Base-by-base conservation (phyloP, 352 stramenopile genomes). In the Phytophthora chlamydospora region DNA sequence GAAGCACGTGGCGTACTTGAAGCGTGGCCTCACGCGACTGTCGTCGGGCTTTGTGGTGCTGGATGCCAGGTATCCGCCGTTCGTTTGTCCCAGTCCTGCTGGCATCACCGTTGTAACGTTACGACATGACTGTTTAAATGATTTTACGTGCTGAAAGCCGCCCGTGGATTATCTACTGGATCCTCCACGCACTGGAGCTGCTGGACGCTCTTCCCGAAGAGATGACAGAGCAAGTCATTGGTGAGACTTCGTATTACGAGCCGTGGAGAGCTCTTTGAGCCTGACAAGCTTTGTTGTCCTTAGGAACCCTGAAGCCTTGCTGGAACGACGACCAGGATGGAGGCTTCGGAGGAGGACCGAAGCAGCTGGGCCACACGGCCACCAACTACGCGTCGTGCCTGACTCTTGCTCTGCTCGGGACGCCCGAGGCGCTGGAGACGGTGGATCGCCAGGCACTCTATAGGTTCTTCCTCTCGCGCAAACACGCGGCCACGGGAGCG, bases 141-240 rank as follows among this genome's bases (percentile, higher is more conserved):
- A 29, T 56, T 65, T 46, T 38, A 42, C 7, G 6, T 45, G 10
- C 21, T 54, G 1, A 14, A 34, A 98, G 91, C 76, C 92, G 95
- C 14, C 94, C 97, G 9, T 99, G 97, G 97, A 98, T 99, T 53
- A 71, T 96, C 16, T 99, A 99, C 73, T 99, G 97, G 97, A 98
- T 98, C 60, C 70, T 99, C 16, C 96, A 99, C 57, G 82, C 80
- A 10, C 78, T 98, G 34, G 95, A 99, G 73, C 79, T 99, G 16
- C 74, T 99, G 42, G 91, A 92, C 29, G 81, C 77, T 38, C 70
- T 97, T 6, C 75, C 76, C 3, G 65, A 74, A 24, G 62, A 79
- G 12, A 53, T 77, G 34, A 73, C 72, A 1, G 60, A 64, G 19
- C 68, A 56, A 36, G 58, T 76, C n/a, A 80, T 82, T 60, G 52